These are phyloP conservation scores for Solanum gandarillasii DNA, from an alignment of 257 asterid species.

Conservation along the genomic window DNA sequence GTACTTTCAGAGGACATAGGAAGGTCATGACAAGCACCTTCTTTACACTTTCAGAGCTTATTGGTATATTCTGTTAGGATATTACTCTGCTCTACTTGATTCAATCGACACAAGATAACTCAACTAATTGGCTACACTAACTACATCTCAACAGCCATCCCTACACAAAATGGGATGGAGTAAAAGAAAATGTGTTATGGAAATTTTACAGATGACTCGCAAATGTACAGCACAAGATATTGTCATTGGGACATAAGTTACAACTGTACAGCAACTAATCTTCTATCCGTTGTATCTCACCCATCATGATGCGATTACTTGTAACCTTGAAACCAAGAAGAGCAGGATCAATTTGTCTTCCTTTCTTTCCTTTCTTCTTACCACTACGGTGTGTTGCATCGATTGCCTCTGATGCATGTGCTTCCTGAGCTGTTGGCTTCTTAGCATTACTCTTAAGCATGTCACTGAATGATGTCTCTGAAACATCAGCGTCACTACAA, in stretches of 20 bases:
- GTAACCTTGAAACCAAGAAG: constrained; percentile 98
- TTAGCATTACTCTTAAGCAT: constrained; percentile 77
- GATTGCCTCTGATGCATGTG: constrained; percentile 18
- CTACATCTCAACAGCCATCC: not conserved
- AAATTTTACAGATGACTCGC: not conserved
- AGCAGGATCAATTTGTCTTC: constrained; percentile 95
- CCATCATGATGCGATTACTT: constrained; percentile 98
- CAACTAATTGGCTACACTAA: not conserved
- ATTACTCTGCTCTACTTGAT: not conserved
- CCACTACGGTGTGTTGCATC: constrained; percentile 40
- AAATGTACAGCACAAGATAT: not conserved
- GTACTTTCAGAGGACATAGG: not conserved
- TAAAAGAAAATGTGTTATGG: not conserved
- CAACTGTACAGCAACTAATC: constrained; percentile 31
- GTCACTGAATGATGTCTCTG: constrained; percentile 90
- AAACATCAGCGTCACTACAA: constrained; percentile 60
- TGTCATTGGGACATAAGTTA: not conserved
- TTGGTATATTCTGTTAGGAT: not conserved
- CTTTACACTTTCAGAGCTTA: not conserved
- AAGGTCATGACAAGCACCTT: not conserved
- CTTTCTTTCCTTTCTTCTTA: constrained; percentile 97
- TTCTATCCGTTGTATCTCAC: constrained; percentile 85
- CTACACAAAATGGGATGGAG: not conserved
- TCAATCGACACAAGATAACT: not conserved
- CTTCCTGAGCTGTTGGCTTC: constrained; percentile 54